These are phyloP conservation scores for Pseudozyma hubeiensis DNA, from an alignment of 1,284 basidiomycete genomes.

Conservation along the genomic window DNA sequence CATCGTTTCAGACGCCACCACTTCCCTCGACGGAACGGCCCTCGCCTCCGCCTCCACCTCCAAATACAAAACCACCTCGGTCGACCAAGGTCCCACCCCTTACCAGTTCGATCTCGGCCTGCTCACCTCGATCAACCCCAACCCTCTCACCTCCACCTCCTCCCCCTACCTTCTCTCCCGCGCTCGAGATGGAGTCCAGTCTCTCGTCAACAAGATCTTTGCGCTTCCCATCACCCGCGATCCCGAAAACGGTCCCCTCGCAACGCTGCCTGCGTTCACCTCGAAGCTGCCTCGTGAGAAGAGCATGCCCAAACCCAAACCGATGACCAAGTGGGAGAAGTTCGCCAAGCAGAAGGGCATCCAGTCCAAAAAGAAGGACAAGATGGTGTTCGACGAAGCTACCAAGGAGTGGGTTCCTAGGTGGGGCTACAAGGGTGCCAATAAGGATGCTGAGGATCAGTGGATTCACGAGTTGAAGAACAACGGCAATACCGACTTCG, in stretches of 20 bases:
- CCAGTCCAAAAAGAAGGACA: conserved; percentile 78
- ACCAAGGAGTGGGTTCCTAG: conserved; percentile 89
- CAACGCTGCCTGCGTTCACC: conserved; percentile 76
- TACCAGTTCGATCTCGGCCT: conserved; percentile 85
- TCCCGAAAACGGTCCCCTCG: conserved; percentile 85
- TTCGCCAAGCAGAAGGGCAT: conserved; percentile 97
- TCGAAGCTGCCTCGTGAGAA: conserved; percentile 89
- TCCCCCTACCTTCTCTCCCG: conserved; percentile 83
- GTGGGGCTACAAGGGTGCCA: conserved; percentile 85
- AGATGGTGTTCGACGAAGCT: conserved; percentile 93
- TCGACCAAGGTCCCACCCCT: conserved; percentile 78
- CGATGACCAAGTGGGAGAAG: conserved; percentile 94
- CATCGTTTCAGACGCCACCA: conserved; percentile 28
- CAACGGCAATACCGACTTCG: conserved; percentile 78
- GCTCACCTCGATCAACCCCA: conserved; percentile 86
- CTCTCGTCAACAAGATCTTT: conserved; percentile 83
- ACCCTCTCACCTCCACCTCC: conserved; percentile 81
- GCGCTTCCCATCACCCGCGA: conserved; percentile 78
- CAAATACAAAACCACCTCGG: conserved; percentile 50
- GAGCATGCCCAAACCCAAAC: conserved; percentile 90
- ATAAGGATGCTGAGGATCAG: conserved; percentile 86
- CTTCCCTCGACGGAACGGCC: conserved; percentile 41
- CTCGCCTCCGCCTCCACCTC: conserved; percentile 38
- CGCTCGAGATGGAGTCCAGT: conserved; percentile 87
- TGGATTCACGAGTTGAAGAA: conserved; percentile 92